phyloP scores from a whole-genome alignment of 2,329 filamentous ascomycete genomes.

The Pseudogymnoascus verrucosus region DNA sequence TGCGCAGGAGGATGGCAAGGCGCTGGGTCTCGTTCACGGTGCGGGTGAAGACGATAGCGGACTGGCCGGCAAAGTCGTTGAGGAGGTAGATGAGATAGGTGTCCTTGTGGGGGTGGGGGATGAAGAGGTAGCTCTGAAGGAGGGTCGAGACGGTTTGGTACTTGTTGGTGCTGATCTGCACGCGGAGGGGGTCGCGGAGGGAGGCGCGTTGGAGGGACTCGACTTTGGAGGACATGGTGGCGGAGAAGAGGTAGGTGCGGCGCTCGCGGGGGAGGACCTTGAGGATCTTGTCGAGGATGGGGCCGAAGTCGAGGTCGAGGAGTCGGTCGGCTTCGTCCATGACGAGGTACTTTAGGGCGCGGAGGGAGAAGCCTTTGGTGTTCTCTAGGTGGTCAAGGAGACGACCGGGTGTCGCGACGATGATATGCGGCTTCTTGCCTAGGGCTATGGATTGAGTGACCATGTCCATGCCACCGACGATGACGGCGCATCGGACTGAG shows the following conservation, averaged over 20 bases:
- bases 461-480: conserved; percentile 95
- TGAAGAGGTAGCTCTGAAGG: conserved; percentile 77
- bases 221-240: conserved; percentile 89
- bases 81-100: conserved; percentile 78
- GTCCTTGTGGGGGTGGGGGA: conserved; percentile 83
- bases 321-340: conserved; percentile 93
- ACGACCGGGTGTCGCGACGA: conserved; percentile 86
- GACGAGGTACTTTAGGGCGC: conserved; percentile 76
- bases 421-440: conserved; percentile 90
- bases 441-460: conserved; percentile 83
- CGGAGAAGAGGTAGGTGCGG: conserved; percentile 83
- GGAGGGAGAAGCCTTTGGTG: conserved; percentile 88
- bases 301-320: conserved; percentile 89
- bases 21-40: conserved; percentile 89
- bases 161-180: conserved; percentile 73
- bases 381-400: conserved; percentile 90
- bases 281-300: conserved; percentile 85
- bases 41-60: conserved; percentile 81
- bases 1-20: conserved; percentile 71
- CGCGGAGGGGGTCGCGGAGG: conserved; percentile 72
- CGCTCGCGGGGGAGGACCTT: conserved; percentile 75
- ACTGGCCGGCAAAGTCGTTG: conserved; percentile 81
- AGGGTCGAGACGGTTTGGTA: conserved; percentile 90
- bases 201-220: conserved; percentile 87
- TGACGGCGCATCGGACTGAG: conserved; percentile 73